Evolutionary conservation across 768 basidiomycete species (phyloP), one percentile per base, ranked within the genome.

Genomic region (Podaxis sp.): DNA sequence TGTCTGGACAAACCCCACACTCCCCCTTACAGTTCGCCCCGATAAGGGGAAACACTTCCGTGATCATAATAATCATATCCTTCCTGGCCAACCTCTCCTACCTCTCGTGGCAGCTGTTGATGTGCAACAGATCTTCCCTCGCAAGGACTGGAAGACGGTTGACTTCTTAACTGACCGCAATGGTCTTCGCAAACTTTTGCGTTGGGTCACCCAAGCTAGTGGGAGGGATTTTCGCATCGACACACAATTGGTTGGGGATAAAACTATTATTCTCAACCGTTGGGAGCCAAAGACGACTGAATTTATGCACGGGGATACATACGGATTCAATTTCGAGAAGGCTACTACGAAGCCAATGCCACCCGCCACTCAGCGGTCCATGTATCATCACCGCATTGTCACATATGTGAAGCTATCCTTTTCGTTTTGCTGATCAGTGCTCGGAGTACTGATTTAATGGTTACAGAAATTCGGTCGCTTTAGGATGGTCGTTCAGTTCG

Each of bases 221-320:
- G 73, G 72, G 9, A 73, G 70, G 8, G 81, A 84, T 60, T 93
- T 92, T 68, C 77, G 91, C 22, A 88, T 93, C 65, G 89, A 93
- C 59, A 64, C 86, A 2, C 85, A 92, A 68, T 75, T 90, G 15
- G 80, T 78, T 0, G 88, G 89, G 0, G 66, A 75, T 38, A 77
- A 75, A 59, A 90, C 90, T 0, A 75, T 89, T n/a, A 67, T 93
- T 30, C 74, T 91, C 67, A 85, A 84, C 61, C 77, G 90, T 1
- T 88, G 87, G 82, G 81, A 81, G 63, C 69, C 72, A 60, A 59
- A 71, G 7, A 68, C 72, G 22, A 63, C 69, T 17, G 79, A 80
- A 48, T 52, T 67, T 4, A 76, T 75, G 65, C 70, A 63, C 48
- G 80, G 80, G 13, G 70, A 68, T 19, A 78, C 76, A 0, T 92